These are phyloP conservation scores for Pythium oligandrum DNA, from an alignment of 352 stramenopile species.

Conservation along the genomic window DNA sequence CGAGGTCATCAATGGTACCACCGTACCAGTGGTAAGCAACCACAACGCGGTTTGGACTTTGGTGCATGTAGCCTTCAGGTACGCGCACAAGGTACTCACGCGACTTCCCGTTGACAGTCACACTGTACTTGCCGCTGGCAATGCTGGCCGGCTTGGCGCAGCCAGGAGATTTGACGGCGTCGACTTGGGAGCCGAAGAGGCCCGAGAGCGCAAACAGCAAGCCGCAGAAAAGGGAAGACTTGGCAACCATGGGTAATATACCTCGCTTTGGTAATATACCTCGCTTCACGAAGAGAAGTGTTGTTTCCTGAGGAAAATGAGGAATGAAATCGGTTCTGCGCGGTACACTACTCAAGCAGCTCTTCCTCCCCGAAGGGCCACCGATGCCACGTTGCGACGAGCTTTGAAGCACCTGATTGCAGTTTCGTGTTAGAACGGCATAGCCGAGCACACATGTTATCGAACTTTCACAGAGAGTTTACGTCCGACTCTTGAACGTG, in stretches of 20 bases:
- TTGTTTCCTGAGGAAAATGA: no score
- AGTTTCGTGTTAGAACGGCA: no score
- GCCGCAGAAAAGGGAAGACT: neutral
- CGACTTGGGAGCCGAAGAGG: neutral
- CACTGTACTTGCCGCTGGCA: constrained; percentile 20
- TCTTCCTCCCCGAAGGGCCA: no score
- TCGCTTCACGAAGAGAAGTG: no score
- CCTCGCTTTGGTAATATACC: no score
- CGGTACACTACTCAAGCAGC: no score
- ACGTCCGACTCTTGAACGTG: no score
- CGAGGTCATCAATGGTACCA: constrained; percentile 20
- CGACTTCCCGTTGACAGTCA: constrained; percentile 21
- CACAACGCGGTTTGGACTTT: constrained; percentile 13
- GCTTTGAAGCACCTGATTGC: no score
- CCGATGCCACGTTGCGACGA: no score
- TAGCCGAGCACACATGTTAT: no score
- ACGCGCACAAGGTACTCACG: constrained; percentile 27
- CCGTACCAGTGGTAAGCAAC: constrained; percentile 27
- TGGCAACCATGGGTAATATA: neutral
- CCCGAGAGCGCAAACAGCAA: neutral
- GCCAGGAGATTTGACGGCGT: neutral
- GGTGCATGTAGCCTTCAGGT: constrained; percentile 15
- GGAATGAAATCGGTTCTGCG: no score
- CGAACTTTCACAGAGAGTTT: no score
- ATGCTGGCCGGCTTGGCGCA: constrained; percentile 3